phyloP scores from a whole-genome alignment of 2,329 filamentous ascomycete species.

The Fusarium robinianum region DNA sequence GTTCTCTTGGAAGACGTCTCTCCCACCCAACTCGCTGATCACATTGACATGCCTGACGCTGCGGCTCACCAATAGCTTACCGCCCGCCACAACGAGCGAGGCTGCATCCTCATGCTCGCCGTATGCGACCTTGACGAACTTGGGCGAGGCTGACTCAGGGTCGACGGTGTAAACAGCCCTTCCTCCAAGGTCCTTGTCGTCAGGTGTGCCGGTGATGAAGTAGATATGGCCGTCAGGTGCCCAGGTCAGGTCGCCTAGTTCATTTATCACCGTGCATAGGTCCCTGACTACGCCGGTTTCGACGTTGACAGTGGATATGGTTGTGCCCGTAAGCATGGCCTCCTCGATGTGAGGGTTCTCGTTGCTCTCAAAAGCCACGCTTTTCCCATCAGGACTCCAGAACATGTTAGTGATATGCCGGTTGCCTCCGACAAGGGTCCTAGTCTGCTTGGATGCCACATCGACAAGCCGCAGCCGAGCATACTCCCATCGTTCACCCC shows the following conservation, averaged over 20 bases:
- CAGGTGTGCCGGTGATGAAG: constrained; percentile 19
- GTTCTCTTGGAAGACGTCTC: constrained; percentile 16
- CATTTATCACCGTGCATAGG: constrained; percentile 17
- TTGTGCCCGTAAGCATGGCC: constrained; percentile 12
- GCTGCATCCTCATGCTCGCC: constrained; percentile 23
- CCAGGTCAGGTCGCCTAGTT: constrained; percentile 14
- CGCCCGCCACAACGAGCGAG: constrained; percentile 6
- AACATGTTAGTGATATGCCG: constrained; percentile 13
- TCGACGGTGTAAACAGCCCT: constrained; percentile 17
- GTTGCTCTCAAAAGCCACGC: constrained; percentile 5
- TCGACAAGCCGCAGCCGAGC: constrained; percentile 40
- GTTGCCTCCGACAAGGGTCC: constrained; percentile 8
- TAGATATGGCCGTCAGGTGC: constrained; percentile 20
- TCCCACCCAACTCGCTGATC: constrained; percentile 12
- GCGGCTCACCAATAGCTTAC: constrained; percentile 16
- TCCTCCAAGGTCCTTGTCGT: constrained; percentile 9
- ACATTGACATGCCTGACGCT: background rate
- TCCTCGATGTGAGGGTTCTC: constrained; percentile 23
- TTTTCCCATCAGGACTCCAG: constrained; percentile 31
- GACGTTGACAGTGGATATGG: constrained; percentile 11
- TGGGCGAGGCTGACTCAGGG: background rate
- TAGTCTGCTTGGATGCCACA: constrained; percentile 31
- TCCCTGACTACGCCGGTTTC: constrained; percentile 4
- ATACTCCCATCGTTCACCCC: constrained; percentile 43
- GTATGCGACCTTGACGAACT: constrained; percentile 10